phyloP scores from a whole-genome alignment of 1,284 basidiomycete genomes.

The Ustilago sp. region DNA sequence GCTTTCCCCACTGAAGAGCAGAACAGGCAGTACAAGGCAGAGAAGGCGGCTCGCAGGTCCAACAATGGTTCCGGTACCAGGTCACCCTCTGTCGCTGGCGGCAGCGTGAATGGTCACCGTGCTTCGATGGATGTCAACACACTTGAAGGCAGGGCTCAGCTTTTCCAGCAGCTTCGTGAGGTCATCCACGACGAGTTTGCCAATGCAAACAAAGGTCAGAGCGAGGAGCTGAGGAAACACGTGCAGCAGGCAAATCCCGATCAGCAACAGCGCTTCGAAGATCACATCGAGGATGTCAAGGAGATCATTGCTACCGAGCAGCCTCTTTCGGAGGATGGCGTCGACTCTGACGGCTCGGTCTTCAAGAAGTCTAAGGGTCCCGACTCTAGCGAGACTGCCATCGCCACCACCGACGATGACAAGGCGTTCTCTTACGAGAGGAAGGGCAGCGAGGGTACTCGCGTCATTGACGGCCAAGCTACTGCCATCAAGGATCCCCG shows the following conservation, averaged over 20 bases:
- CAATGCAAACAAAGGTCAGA: slow-evolving; percentile 47
- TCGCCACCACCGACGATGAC: slow-evolving; percentile 16
- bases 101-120: slow-evolving; percentile 7
- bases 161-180: slow-evolving; percentile 41
- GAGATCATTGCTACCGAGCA: slow-evolving; percentile 25
- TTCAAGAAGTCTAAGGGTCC: slow-evolving; percentile 14
- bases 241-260: slow-evolving; percentile 31
- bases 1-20: slow-evolving; percentile 51
- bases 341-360: slow-evolving; percentile 9
- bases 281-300: slow-evolving; percentile 28
- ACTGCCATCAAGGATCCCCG: slow-evolving; percentile 26
- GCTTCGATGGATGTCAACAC: slow-evolving; percentile 46
- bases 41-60: slow-evolving; percentile 32
- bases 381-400: slow-evolving; percentile 16
- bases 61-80: slow-evolving; percentile 29
- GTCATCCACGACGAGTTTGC: slow-evolving; percentile 55
- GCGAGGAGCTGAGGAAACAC: slow-evolving; percentile 42
- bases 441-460: slow-evolving; percentile 30
- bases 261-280: slow-evolving; percentile 29
- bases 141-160: slow-evolving; percentile 33
- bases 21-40: slow-evolving; percentile 39
- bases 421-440: slow-evolving; percentile 1
- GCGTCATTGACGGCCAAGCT: background rate
- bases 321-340: slow-evolving; percentile 5
- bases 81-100: slow-evolving; percentile 27